Percentiles rank a stretch among this genome's conserved stretches.
Evolutionary conservation across 2,329 filamentous ascomycete genomes (phyloP).

Genomic region (Escovopsis weberi): DNA sequence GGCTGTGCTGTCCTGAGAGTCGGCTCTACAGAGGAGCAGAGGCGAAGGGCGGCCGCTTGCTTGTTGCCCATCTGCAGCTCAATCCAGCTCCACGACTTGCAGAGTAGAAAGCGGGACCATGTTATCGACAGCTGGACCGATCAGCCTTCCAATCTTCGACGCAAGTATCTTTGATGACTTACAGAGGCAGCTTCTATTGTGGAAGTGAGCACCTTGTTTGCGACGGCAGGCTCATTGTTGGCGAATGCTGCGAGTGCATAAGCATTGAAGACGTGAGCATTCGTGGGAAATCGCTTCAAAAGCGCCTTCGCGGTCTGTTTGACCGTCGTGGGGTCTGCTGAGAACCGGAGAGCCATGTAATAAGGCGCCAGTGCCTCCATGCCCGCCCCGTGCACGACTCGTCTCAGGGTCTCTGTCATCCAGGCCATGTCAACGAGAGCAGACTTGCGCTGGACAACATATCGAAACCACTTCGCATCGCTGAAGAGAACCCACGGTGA

Average conservation of each 20-base stretch:
- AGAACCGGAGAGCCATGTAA: slow-evolving; percentile 51
- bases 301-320: slow-evolving; percentile 60
- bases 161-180: slow-evolving; percentile 6
- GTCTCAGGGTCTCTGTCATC: slow-evolving; percentile 39
- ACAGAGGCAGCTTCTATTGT: slow-evolving; percentile 33
- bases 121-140: slow-evolving; percentile 7
- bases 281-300: slow-evolving; percentile 52
- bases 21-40: slow-evolving; percentile 26
- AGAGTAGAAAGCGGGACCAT: slow-evolving; percentile 26
- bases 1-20: slow-evolving; percentile 6
- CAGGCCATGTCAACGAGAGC: slow-evolving; percentile 26
- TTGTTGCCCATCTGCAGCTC: slow-evolving; percentile 32
- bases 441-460: slow-evolving; percentile 13
- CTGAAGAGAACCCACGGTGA: slow-evolving; percentile 42
- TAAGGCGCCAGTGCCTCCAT: slow-evolving; percentile 44
- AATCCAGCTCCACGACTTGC: slow-evolving; percentile 53
- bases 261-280: slow-evolving; percentile 58
- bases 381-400: slow-evolving; percentile 34
- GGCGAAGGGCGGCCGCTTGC: slow-evolving; percentile 18
- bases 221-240: slow-evolving; percentile 40
- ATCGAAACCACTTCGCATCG: slow-evolving; percentile 29
- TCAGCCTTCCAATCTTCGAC: slow-evolving; percentile 2
- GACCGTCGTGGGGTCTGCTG: slow-evolving; percentile 36
- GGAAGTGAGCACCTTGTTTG: slow-evolving; percentile 50
- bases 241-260: slow-evolving; percentile 60